Base-by-base conservation (phyloP, 1,139 yeast genomes). In the Kodamaea suecica region DNA sequence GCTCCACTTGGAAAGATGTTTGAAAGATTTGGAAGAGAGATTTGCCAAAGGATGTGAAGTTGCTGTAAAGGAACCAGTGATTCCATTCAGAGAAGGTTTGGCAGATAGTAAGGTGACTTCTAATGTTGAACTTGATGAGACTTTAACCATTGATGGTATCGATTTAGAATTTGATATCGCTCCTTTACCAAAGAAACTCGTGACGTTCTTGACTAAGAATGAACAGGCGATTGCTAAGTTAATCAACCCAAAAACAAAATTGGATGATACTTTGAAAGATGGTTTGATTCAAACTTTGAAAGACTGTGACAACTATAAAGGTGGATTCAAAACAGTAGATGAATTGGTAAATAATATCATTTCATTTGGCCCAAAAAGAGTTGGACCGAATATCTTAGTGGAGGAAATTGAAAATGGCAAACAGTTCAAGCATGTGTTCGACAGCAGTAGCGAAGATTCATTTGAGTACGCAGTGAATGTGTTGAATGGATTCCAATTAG, bases 21-120 rank as follows among this genome's bases (percentile, higher is more conserved):
- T 90, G 48, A 87, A 85, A 50, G 97, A 90, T 62, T 65, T 90
- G 50, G 80, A 77, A 38, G 97, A 88, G 47, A 70, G 97, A 45
- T 94, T 90, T 68, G 97, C 98, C 1, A 63, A 59, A 30, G 90
- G 90, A 17, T 78, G 90, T 47, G 96, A 87, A 37, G 81, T 94
- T 7, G 77, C 84, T 7, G 78, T 82, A 24, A 90, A 96, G 25
- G 86, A 86, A 49, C 98, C 98, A 0, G 95, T 86, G 16, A 94
- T 94, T 45, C 98, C 98, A 10, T 94, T 84, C 53, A 68, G 95
- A 45, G 99, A 94, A 59, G 86, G 97, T 0, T 77, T 87, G 36
- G 67, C 80, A 9, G 42, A 43, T n/a, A 29, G 34, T 9, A 38
- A 38, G 17, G 35, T 37, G 9, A 27, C 32, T 12, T 40, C 47